Percentiles rank a stretch among this genome's conserved stretches.
Evolutionary conservation across 1,139 yeast genomes (phyloP).

Genomic region (Candida sanyaensis): DNA sequence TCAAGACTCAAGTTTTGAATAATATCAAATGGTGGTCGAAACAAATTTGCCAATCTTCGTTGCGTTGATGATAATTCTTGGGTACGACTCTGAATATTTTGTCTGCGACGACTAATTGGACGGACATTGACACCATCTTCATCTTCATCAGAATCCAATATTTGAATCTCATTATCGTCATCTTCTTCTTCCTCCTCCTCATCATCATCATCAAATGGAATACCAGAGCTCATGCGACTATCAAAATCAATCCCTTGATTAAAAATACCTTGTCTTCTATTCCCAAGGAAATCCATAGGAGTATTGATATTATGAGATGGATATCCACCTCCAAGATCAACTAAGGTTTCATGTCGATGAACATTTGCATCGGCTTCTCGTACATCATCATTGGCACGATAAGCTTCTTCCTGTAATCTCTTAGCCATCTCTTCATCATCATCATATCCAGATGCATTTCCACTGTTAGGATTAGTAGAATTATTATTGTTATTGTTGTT

Average conservation of each 20-base stretch:
- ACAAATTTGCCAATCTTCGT: conserved; percentile 72
- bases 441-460: conserved; percentile 13
- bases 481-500: neutral
- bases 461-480: conserved; percentile 5
- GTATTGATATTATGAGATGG: conserved; percentile 14
- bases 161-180: conserved; percentile 31
- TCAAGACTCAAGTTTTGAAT: conserved; percentile 70
- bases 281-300: conserved; percentile 44
- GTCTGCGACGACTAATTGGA: conserved; percentile 31
- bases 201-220: conserved; percentile 29
- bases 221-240: conserved; percentile 22
- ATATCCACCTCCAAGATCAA: conserved; percentile 31
- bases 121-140: conserved; percentile 1
- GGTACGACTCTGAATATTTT: conserved; percentile 26
- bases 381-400: conserved; percentile 33
- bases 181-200: conserved; percentile 23
- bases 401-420: conserved; percentile 66
- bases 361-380: conserved; percentile 77
- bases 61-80: conserved; percentile 59
- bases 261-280: conserved; percentile 43
- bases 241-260: conserved; percentile 44
- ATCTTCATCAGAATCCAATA: conserved; percentile 3
- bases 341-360: conserved; percentile 78
- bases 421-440: conserved; percentile 66
- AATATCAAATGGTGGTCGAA: conserved; percentile 92